phyloP scores from a whole-genome alignment of 1,284 basidiomycete genomes.

The Athelia sp. region DNA sequence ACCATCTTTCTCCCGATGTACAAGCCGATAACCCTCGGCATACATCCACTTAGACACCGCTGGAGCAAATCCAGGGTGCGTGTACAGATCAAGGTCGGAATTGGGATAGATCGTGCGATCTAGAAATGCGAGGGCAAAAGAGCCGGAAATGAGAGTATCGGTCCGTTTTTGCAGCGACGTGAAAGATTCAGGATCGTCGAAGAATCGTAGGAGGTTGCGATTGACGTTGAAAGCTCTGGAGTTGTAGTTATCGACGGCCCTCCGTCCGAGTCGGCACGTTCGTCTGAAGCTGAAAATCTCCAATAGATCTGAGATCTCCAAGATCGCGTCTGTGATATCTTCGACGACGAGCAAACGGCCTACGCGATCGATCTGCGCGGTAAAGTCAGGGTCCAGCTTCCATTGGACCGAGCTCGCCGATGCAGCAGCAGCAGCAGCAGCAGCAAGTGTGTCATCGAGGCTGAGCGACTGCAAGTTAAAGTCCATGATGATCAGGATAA shows the following conservation, averaged over 20 bases:
- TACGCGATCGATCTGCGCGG: no score
- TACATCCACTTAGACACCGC: constrained; percentile 24
- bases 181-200: constrained; percentile 28
- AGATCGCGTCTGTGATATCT: no score
- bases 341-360: no score
- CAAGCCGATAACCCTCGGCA: constrained; percentile 23
- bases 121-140: constrained; percentile 44
- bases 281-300: not conserved
- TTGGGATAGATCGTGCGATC: constrained; percentile 35
- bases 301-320: no score
- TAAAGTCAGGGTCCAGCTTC: no score
- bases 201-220: not conserved
- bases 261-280: not conserved
- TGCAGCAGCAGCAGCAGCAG: no score
- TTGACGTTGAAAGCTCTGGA: not conserved
- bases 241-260: not conserved
- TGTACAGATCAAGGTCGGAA: constrained; percentile 46
- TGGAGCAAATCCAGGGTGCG: constrained; percentile 19
- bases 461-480: no score
- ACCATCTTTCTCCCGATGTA: constrained; percentile 1
- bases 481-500: no score
- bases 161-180: constrained; percentile 38
- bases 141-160: constrained; percentile 43
- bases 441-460: no score
- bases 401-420: no score